Percentiles rank a stretch among this genome's conserved stretches.
These are phyloP conservation scores for Annulohypoxylon maeteangense DNA, from an alignment of 495 filamentous ascomycete genomes.

Conservation along the genomic window DNA sequence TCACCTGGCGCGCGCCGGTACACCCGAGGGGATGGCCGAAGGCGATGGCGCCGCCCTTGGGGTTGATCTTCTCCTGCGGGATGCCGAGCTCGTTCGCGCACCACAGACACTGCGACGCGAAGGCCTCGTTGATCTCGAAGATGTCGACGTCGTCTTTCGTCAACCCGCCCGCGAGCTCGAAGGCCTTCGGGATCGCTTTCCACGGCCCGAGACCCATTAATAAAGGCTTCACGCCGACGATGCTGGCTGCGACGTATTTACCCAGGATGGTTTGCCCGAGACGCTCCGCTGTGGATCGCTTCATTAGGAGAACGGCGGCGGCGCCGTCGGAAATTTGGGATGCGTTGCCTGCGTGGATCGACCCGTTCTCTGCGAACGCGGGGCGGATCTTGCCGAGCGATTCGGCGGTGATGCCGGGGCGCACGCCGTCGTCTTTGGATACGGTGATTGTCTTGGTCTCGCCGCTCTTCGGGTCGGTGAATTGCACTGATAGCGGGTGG, in stretches of 20 bases:
- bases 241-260: conserved; percentile 84
- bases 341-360: conserved; percentile 96
- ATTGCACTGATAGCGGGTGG: conserved; percentile 82
- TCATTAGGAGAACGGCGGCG: conserved; percentile 95
- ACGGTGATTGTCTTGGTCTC: conserved; percentile 89
- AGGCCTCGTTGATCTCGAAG: conserved; percentile 99
- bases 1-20: conserved; percentile 93
- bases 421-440: conserved; percentile 85
- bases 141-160: conserved; percentile 93
- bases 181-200: conserved; percentile 93
- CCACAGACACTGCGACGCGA: conserved; percentile 94
- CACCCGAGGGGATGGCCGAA: conserved; percentile 97
- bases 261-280: conserved; percentile 87
- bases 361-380: conserved; percentile 90
- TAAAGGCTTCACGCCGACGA: conserved; percentile 90
- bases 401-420: conserved; percentile 86
- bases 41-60: conserved; percentile 98
- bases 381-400: conserved; percentile 87
- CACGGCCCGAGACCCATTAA: conserved; percentile 97
- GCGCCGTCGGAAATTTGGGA: conserved; percentile 96
- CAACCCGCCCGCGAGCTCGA: conserved; percentile 82
- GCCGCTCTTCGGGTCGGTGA: conserved; percentile 87
- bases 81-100: conserved; percentile 89
- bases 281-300: conserved; percentile 86
- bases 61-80: conserved; percentile 86